These are phyloP conservation scores for Zymoseptoria tritici DNA, from an alignment of 2,329 filamentous ascomycete species.

Conservation along the genomic window DNA sequence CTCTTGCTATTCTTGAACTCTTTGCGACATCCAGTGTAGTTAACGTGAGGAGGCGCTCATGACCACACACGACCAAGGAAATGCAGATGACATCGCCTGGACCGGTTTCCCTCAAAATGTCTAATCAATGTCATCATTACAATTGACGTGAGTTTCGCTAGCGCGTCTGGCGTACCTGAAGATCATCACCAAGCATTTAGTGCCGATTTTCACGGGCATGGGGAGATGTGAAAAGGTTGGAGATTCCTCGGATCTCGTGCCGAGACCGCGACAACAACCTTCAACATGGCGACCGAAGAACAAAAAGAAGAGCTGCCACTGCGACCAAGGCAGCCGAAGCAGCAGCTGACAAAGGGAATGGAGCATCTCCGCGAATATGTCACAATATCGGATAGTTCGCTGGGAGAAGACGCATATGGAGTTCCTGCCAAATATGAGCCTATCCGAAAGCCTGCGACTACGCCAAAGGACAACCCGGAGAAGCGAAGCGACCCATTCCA, in stretches of 20 bases:
- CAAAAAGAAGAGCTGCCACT: conserved; percentile 8
- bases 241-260: background rate
- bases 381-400: conserved; percentile 32
- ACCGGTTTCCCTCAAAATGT: background rate
- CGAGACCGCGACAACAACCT: conserved; percentile 6
- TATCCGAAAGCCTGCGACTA: conserved; percentile 43
- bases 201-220: background rate
- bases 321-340: conserved; percentile 27
- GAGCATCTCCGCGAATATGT: conserved; percentile 46
- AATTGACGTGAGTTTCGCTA: background rate
- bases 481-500: conserved; percentile 91
- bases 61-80: background rate
- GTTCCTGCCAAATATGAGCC: conserved; percentile 42
- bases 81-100: background rate
- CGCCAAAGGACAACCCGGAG: conserved; percentile 65
- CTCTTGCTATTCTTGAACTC: background rate
- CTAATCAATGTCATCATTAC: conserved; percentile 1
- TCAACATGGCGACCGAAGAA: conserved; percentile 15
- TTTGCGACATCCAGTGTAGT: background rate
- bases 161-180: background rate
- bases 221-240: background rate
- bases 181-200: background rate
- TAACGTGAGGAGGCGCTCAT: background rate
- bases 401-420: conserved; percentile 41
- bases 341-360: conserved; percentile 46